phyloP scores from a whole-genome alignment of 495 filamentous ascomycete species.

The Oidiodendron maius region DNA sequence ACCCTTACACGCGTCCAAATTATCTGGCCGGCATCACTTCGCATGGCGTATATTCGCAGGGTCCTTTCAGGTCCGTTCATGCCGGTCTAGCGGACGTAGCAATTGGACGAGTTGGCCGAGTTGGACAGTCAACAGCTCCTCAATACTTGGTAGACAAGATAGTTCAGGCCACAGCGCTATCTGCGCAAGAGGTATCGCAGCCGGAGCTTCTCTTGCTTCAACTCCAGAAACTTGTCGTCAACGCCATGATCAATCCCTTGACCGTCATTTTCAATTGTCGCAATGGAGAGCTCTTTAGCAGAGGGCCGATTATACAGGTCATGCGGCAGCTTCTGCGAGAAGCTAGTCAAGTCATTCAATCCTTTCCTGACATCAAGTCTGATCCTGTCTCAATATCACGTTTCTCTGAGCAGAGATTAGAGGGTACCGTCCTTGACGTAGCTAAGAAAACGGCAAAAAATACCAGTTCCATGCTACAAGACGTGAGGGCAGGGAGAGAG shows the following conservation, averaged over 20 bases:
- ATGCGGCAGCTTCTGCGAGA: slow-evolving; percentile 56
- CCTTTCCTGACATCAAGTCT: slow-evolving; percentile 21
- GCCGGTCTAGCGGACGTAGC: slow-evolving; percentile 57
- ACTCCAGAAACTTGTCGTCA: slow-evolving; percentile 74
- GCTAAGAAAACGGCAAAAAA: slow-evolving; percentile 60
- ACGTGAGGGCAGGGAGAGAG: slow-evolving; percentile 51
- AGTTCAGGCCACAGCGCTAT: slow-evolving; percentile 29
- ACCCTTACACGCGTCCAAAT: slow-evolving; percentile 48
- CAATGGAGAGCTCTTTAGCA: slow-evolving; percentile 68
- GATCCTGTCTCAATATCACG: slow-evolving; percentile 26
- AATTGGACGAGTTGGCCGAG: slow-evolving; percentile 42
- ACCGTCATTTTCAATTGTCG: slow-evolving; percentile 65
- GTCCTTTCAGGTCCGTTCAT: slow-evolving; percentile 57
- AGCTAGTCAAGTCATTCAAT: slow-evolving; percentile 50
- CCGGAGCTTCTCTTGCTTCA: slow-evolving; percentile 52
- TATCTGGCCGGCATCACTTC: slow-evolving; percentile 67
- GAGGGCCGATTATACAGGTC: slow-evolving; percentile 45
- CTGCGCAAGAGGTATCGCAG: slow-evolving; percentile 35
- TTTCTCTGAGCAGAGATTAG: slow-evolving; percentile 52
- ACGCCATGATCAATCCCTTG: slow-evolving; percentile 75
- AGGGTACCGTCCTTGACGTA: slow-evolving; percentile 48
- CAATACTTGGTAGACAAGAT: slow-evolving; percentile 18
- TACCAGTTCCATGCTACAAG: slow-evolving; percentile 75
- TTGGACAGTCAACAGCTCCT: background rate
- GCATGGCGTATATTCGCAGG: slow-evolving; percentile 58